Evolutionary conservation across 495 filamentous ascomycete genomes (phyloP).

Genomic region (Penicillium lagena): DNA sequence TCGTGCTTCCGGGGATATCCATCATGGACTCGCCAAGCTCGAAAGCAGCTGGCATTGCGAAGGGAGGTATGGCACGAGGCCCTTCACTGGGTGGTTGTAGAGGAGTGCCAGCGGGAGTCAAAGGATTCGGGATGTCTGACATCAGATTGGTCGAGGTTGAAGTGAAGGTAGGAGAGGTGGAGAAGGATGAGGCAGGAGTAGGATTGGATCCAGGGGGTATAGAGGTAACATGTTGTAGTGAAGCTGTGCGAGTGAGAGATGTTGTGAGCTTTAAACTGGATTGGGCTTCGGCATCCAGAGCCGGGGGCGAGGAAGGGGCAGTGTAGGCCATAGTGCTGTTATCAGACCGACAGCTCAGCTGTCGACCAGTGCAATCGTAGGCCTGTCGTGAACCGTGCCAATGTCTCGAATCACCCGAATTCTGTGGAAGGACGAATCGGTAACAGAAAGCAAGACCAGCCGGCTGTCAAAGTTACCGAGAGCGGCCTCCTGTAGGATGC

Average conservation of each 20-base stretch:
- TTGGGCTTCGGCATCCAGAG: conserved; percentile 36
- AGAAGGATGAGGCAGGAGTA: conserved; percentile 22
- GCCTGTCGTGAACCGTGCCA: conserved; percentile 31
- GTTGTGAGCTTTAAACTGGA: conserved; percentile 36
- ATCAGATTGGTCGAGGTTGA: conserved; percentile 24
- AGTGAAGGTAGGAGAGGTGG: conserved; percentile 26
- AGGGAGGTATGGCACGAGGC: conserved; percentile 31
- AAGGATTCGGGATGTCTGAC: conserved; percentile 29
- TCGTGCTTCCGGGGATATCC: conserved; percentile 27
- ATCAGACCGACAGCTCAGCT: conserved; percentile 28
- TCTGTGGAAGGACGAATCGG: conserved; percentile 30
- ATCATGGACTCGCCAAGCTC: conserved; percentile 54
- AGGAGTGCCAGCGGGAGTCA: conserved; percentile 45
- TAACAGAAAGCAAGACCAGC: conserved; percentile 26
- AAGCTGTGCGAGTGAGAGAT: conserved; percentile 27
- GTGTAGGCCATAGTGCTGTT: conserved; percentile 38
- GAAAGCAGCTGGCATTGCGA: conserved; percentile 36
- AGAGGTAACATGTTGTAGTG: conserved; percentile 34
- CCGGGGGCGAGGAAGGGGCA: conserved; percentile 32
- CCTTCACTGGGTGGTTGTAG: conserved; percentile 46
- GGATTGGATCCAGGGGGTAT: conserved; percentile 19
- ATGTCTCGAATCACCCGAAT: conserved; percentile 41
- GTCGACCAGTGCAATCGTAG: conserved; percentile 25
- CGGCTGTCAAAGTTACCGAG: conserved; percentile 24
- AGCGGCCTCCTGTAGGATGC: conserved; percentile 18